Percentiles rank a stretch among this genome's conserved stretches.
Evolutionary conservation across 768 basidiomycete species (phyloP).

Genomic region (Hypholoma fasciculare): DNA sequence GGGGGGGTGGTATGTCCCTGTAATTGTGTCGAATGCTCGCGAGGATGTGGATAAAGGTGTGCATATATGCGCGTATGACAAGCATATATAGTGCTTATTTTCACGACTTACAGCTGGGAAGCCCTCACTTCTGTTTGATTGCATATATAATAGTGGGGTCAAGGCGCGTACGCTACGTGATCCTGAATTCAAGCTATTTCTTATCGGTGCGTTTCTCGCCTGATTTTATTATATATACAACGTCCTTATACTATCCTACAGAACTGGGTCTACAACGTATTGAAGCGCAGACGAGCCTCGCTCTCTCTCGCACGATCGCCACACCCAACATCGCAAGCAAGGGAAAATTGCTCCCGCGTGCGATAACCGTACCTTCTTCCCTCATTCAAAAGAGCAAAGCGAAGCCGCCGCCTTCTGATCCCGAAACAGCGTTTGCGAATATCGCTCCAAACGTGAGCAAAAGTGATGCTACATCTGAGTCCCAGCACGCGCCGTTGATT

Average conservation of each 20-base stretch:
- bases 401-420: not conserved
- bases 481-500: slow-evolving; percentile 34
- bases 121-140: slow-evolving; percentile 70
- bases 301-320: slow-evolving; percentile 66
- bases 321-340: slow-evolving; percentile 80
- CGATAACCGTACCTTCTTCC: slow-evolving; percentile 50
- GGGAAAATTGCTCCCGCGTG: slow-evolving; percentile 62
- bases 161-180: slow-evolving; percentile 62
- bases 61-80: slow-evolving; percentile 14
- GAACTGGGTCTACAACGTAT: slow-evolving; percentile 71
- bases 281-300: slow-evolving; percentile 58
- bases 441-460: not conserved
- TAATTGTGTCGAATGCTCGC: slow-evolving; percentile 65
- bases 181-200: slow-evolving; percentile 64
- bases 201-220: slow-evolving; percentile 53
- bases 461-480: not conserved
- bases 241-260: slow-evolving; percentile 22
- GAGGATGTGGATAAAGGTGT: slow-evolving; percentile 72
- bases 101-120: slow-evolving; percentile 57
- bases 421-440: not conserved
- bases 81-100: slow-evolving; percentile 4
- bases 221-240: not conserved
- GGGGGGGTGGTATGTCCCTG: slow-evolving; percentile 64
- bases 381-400: slow-evolving; percentile 2
- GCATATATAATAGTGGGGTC: slow-evolving; percentile 59